phyloP scores from a whole-genome alignment of 805 yeast genomes.

The Pachysolen tannophilus region DNA sequence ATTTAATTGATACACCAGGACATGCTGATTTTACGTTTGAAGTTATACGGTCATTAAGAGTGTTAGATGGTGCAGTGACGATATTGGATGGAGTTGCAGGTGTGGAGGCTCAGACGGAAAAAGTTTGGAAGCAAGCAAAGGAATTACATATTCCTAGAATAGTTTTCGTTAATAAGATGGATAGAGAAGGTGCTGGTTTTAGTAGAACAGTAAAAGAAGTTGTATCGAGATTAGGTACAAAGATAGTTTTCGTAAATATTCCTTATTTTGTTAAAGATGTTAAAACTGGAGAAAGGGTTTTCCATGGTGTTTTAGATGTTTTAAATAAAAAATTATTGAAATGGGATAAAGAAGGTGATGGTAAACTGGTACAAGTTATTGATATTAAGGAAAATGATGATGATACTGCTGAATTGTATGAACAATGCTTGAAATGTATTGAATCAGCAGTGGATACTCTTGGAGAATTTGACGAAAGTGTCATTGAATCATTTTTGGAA shows the following conservation, averaged over 20 bases:
- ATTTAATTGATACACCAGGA: slow-evolving; percentile 95
- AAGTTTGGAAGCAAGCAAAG: slow-evolving; percentile 87
- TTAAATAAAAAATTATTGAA: slow-evolving; percentile 49
- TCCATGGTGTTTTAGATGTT: slow-evolving; percentile 73
- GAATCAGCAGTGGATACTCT: slow-evolving; percentile 78
- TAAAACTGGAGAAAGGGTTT: slow-evolving; percentile 27
- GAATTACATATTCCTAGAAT: slow-evolving; percentile 63
- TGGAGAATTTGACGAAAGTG: slow-evolving; percentile 71
- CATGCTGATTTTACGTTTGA: slow-evolving; percentile 97
- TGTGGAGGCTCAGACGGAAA: slow-evolving; percentile 96
- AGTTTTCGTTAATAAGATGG: slow-evolving; percentile 90
- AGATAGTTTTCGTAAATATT: slow-evolving; percentile 65
- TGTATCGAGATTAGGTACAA: slow-evolving; percentile 64
- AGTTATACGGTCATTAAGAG: slow-evolving; percentile 82
- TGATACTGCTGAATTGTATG: slow-evolving; percentile 27
- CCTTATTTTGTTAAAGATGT: slow-evolving; percentile 58
- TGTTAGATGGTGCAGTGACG: slow-evolving; percentile 89
- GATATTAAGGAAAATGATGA: slow-evolving; percentile 28
- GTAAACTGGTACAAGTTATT: slow-evolving; percentile 40
- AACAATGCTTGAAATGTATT: slow-evolving; percentile 48
- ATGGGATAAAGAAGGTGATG: slow-evolving; percentile 40
- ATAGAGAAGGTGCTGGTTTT: slow-evolving; percentile 91
- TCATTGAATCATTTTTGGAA: slow-evolving; percentile 74
- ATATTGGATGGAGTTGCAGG: slow-evolving; percentile 95
- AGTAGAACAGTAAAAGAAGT: slow-evolving; percentile 84